These are phyloP conservation scores for Ophiostoma australiae DNA, from an alignment of 2,329 filamentous ascomycete genomes.

Conservation along the genomic window DNA sequence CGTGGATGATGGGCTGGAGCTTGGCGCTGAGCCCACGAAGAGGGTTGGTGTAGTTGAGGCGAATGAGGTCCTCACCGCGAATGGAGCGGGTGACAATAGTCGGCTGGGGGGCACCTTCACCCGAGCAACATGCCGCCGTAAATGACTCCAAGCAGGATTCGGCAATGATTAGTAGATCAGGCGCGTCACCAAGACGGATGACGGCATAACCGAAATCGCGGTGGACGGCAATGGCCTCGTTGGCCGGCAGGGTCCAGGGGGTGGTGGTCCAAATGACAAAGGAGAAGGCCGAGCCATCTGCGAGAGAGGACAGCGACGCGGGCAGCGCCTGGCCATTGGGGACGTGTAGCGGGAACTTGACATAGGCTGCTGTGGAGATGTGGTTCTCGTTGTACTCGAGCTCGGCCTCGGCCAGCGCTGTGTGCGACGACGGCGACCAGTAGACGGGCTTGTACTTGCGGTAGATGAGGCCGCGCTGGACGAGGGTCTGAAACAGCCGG, in stretches of 20 bases:
- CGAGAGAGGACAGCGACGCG: conserved; percentile 28
- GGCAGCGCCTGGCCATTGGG: conserved; percentile 30
- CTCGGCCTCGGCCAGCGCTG: conserved; percentile 78
- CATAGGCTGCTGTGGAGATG: conserved; percentile 66
- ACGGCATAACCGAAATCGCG: conserved; percentile 68
- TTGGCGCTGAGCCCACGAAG: conserved; percentile 56
- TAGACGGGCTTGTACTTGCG: conserved; percentile 77
- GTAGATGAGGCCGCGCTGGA: conserved; percentile 68
- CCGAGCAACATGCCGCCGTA: conserved; percentile 40
- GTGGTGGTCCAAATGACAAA: conserved; percentile 99
- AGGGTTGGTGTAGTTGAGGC: conserved; percentile 64
- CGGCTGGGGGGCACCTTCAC: conserved; percentile 46
- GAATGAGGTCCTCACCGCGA: conserved; percentile 62
- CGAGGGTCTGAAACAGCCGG: conserved; percentile 69
- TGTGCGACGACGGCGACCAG: conserved; percentile 75
- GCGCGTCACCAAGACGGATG: conserved; percentile 52
- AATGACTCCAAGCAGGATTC: conserved; percentile 62
- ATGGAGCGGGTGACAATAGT: conserved; percentile 68
- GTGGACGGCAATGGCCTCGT: conserved; percentile 80
- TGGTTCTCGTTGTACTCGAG: conserved; percentile 77
- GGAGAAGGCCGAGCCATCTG: conserved; percentile 43
- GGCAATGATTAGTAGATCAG: conserved; percentile 66
- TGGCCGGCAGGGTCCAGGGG: conserved; percentile 93
- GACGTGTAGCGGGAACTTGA: conserved; percentile 64
- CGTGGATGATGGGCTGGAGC: conserved; percentile 68